Percentiles rank a stretch among this genome's conserved stretches.
phyloP scores from a whole-genome alignment of 306 rosid genomes.

The Cucurbita ficifolia region DNA sequence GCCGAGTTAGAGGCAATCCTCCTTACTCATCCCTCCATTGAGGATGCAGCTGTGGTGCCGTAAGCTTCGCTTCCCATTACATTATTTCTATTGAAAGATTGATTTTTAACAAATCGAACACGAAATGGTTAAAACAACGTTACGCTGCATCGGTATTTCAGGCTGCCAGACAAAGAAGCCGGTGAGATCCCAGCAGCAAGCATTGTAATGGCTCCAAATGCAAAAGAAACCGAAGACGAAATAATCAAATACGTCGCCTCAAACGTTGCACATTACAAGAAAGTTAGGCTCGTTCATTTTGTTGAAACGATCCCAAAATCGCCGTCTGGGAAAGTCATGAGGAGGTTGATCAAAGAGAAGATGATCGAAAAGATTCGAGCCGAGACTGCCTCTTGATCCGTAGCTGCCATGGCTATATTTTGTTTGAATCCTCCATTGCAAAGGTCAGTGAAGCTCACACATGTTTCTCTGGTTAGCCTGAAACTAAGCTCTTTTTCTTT shows the following conservation, averaged over 20 bases:
- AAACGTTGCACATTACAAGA: constrained; percentile 69
- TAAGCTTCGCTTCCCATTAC: constrained; percentile 16
- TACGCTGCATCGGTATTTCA: constrained; percentile 4
- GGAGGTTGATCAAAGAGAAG: constrained; percentile 54
- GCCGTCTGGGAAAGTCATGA: constrained; percentile 85
- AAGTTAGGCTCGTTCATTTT: constrained; percentile 62
- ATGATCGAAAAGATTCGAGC: constrained; percentile 34
- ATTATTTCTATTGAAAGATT: neutral
- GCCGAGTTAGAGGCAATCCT: constrained; percentile 88
- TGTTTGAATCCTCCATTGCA: neutral
- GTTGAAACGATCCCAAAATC: constrained; percentile 75
- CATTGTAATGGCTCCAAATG: constrained; percentile 42
- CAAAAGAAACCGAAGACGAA: constrained; percentile 59
- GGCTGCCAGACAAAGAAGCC: constrained; percentile 75
- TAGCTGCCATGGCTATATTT: neutral
- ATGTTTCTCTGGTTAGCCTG: neutral
- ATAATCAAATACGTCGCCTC: constrained; percentile 54
- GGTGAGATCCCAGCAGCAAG: constrained; percentile 92
- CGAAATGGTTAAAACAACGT: neutral
- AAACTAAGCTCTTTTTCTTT: neutral
- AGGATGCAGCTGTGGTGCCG: constrained; percentile 95
- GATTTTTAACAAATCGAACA: neutral
- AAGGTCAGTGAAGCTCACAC: neutral
- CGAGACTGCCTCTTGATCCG: constrained; percentile 1
- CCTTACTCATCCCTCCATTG: constrained; percentile 59